phyloP scores from a whole-genome alignment of 2,329 filamentous ascomycete genomes.

The Golovinomyces cichoracearum region DNA sequence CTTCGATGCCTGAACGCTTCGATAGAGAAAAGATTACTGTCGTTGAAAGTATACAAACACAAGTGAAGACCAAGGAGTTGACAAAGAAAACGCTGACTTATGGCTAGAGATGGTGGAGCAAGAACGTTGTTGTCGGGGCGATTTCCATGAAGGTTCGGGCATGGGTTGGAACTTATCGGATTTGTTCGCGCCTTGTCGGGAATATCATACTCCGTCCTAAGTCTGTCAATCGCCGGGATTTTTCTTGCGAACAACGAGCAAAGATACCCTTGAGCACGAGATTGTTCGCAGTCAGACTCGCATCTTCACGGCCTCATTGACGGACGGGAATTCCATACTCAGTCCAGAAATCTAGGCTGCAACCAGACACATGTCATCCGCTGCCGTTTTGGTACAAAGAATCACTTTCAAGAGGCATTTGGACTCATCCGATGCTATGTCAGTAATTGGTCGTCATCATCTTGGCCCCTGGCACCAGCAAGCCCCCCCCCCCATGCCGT shows the following conservation, averaged over 20 bases:
- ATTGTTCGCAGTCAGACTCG: too few relatives aligned
- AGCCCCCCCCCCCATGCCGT: not conserved
- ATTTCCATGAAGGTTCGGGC: slow-evolving; percentile 4
- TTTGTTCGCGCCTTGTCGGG: slow-evolving; percentile 2
- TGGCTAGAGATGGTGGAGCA: slow-evolving; percentile 3
- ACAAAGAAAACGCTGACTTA: slow-evolving; percentile 1
- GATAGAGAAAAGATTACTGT: not conserved
- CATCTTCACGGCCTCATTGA: too few relatives aligned
- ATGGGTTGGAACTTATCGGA: slow-evolving; percentile 1
- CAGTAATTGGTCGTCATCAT: not conserved
- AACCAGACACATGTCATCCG: too few relatives aligned
- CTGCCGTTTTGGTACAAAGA: too few relatives aligned
- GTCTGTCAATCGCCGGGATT: not conserved
- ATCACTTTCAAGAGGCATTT: too few relatives aligned
- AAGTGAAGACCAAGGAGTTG: not conserved
- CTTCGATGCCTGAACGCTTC: slow-evolving; percentile 7
- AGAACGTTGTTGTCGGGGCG: slow-evolving; percentile 8
- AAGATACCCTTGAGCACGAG: too few relatives aligned
- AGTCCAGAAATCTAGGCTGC: too few relatives aligned
- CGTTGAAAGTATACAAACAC: not conserved
- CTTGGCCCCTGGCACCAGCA: not conserved
- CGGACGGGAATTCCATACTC: too few relatives aligned
- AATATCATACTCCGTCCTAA: not conserved
- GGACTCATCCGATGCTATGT: not conserved
- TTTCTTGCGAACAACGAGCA: too few relatives aligned